Evolutionary conservation across 148 eudicot genomes (phyloP), one percentile per base, ranked within the genome.

Genomic region (Simmondsia chinensis): DNA sequence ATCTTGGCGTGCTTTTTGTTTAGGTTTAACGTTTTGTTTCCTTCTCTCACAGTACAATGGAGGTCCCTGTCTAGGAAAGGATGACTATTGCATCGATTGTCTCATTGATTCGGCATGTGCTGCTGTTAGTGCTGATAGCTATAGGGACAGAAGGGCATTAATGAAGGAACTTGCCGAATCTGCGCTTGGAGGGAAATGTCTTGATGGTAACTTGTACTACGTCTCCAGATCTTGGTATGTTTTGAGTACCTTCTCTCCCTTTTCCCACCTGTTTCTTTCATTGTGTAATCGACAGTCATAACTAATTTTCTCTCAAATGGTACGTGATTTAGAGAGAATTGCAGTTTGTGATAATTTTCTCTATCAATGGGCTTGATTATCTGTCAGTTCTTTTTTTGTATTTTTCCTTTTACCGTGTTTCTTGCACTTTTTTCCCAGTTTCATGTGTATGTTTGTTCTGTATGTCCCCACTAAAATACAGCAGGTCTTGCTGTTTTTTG

Each of bases 161-260:
- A 67, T 91, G 88, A 85, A 68, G 60, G 94, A 79, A 60, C 54
- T 76, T 61, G 99, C 95, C 15, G 99, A 85, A 72, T 76, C 73
- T 60, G 81, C 88, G 52, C 77, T 91, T 64, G 68, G 81, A 1
- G 94, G 88, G 59, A 73, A 67, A 22, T 63, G 56, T 66, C 51
- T 47, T 8, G 99, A 82, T 58, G 95, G 85, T 43, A 66, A 69
- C 21, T 60, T 58, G 52, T 91, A 82, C 58, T 76, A 65, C 54
- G 65, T 91, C 38, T 85, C 99, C 33, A 91, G 57, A 73, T 29
- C 82, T 46, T 91, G 99, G 99, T 91, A 82, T 52, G 75, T 44
- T n/a, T 13, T 14, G 14, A 14, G 11, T 13, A 7, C 21, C 22
- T 41, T 35, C 23, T 53, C 5, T 32, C 12, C 7, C 27, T 8